Base-by-base conservation (phyloP, 345 rosid species). In the Viola odorata region DNA sequence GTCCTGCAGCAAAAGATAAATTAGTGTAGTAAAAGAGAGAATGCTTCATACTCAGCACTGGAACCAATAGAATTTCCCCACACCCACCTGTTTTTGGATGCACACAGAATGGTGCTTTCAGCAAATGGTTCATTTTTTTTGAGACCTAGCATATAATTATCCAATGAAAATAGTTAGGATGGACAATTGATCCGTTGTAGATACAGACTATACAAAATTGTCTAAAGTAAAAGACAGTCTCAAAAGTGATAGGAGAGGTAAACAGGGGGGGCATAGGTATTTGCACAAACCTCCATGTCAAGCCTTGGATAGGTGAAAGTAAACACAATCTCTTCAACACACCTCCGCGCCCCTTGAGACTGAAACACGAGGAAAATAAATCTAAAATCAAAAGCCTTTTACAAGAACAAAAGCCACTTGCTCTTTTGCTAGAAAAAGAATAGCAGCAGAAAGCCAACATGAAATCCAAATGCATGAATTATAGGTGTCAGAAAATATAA, bases 51-150 rank as follows among this genome's bases (percentile, higher is more conserved):
- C 40, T 16, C 36, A 16, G 10, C 48, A 13, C 61, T 64, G 50
- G 37, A 17, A 36, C 50, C 16, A 53, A 14, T 7, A 53, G 40
- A 47, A 7, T 12, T 44, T 53, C 12, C 5, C 17, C 32, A 12
- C 36, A 69, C 73, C 55, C 42, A 85, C 99, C 97, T 78, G 97
- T 94, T 78, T 87, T 83, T 16, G 97, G 97, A 77, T 86, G 97
- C 41, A 94, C 81, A 59, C 99, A 94, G 64, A 94, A 94, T 45
- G 99, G 97, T 53, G 99, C 97, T 81, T 94, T 94, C 54, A 94
- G 78, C 78, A 94, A 85, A 80, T 94, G 99, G 78, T 90, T 90
- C 96, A 83, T 94, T 78, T 88, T 91, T 72, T 82, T 94, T 51
- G 97, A 87, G 40, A 94, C 99, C 96, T 90, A 68, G 58, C 39